Evolutionary conservation across 1,284 basidiomycete genomes (phyloP).

Genomic region (Ceratobasidium sp.): DNA sequence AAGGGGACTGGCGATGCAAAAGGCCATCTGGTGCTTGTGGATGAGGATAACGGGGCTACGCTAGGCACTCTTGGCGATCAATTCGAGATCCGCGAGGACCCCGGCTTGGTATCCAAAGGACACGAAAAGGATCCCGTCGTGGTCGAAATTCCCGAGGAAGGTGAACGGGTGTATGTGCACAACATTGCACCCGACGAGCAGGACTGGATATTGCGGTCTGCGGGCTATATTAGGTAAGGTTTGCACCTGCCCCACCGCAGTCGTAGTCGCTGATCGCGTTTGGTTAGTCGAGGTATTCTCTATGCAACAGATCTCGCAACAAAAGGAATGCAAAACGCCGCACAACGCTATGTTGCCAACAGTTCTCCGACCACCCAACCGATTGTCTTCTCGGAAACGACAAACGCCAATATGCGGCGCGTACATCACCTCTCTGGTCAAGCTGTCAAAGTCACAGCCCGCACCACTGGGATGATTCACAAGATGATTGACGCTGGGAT

Average conservation of each 20-base stretch:
- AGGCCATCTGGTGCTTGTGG: conserved; percentile 78
- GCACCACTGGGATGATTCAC: conserved; percentile 74
- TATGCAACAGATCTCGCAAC: conserved; percentile 73
- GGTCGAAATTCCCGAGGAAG: conserved; percentile 73
- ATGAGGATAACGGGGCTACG: conserved; percentile 79
- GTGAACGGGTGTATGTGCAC: conserved; percentile 66
- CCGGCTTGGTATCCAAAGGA: conserved; percentile 62
- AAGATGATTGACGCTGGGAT: conserved; percentile 67
- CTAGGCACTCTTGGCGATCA: conserved; percentile 76
- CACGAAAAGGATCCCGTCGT: conserved; percentile 75
- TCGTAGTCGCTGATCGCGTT: conserved; percentile 5
- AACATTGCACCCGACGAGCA: conserved; percentile 74
- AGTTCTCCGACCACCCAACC: conserved; percentile 66
- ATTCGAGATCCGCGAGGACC: conserved; percentile 71
- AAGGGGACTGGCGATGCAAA: conserved; percentile 64
- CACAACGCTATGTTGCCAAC: conserved; percentile 71
- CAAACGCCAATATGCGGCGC: conserved; percentile 68
- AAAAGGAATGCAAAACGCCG: conserved; percentile 71
- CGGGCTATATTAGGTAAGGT: conserved; percentile 73
- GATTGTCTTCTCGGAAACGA: conserved; percentile 70
- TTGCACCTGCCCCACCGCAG: neutral
- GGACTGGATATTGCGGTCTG: conserved; percentile 79
- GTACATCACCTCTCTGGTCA: conserved; percentile 75
- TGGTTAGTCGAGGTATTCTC: conserved; percentile 73
- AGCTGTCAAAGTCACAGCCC: conserved; percentile 74